Base-by-base conservation (phyloP, 2,329 filamentous ascomycete species). In the Cladobotryum mycophilum region DNA sequence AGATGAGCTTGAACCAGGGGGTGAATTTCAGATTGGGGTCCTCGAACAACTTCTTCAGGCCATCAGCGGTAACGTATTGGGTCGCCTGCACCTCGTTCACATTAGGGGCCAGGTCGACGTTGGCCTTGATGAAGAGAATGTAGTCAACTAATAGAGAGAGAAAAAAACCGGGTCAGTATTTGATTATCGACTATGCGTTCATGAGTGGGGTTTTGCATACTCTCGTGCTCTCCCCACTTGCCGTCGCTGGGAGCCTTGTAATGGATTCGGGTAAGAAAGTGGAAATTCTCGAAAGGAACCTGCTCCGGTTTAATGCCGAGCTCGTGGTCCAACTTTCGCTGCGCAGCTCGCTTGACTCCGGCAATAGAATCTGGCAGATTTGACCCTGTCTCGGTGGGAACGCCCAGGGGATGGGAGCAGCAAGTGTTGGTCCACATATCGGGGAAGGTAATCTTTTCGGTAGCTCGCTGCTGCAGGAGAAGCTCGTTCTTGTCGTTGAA, bases 351-450 rank as follows among this genome's bases (percentile, higher is more conserved):
- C 77, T 95, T 95, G 59, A 91, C 93, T 25, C 93, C 93, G 60
- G 82, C 76, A 51, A 97, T 76, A 5, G 91, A 87, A 58, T 89
- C 87, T 45, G 85, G 79, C 41, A 99, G 77, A 58, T 86, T 86
- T 33, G 84, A 80, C 56, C 93, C 93, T 22, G 89, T 95, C 81
- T 99, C 93, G 57, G 86, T 86, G 8, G 93, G 88, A 58, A 96
- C 87, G 49, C 89, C 88, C 54, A 99, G 80, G 5, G 93, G 93
- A 71, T 99, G 93, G 37, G 93, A 99, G 78, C 93, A 99, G 80
- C 93, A 99, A 33, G 93, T 99, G 74, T 99, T 99, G 57, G 93
- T 99, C 93, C 93, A 99, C 86, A 96, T 91, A 67, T 96, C 89
- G 45, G 93, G 92, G 74, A 99, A 99, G 6, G 93, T 99, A 66